These are phyloP conservation scores for Neofusicoccum cordaticola DNA, from an alignment of 2,329 filamentous ascomycete species.

Conservation along the genomic window DNA sequence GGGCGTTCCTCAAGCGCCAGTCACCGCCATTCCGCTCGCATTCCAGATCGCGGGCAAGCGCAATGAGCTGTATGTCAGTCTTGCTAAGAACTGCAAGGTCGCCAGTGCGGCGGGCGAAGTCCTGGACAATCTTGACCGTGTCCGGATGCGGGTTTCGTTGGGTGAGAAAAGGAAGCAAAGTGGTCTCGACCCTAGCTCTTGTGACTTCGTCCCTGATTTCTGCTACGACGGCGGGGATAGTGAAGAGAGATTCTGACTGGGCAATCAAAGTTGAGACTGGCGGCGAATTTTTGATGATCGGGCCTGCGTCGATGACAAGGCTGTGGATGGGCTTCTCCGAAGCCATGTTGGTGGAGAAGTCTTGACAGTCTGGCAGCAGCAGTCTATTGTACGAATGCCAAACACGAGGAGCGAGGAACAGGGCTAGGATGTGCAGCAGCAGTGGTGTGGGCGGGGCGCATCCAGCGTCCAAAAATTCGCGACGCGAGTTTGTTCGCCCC, in stretches of 20 bases:
- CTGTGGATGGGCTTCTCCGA: conserved; percentile 70
- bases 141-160: conserved; percentile 70
- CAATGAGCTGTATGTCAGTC: conserved; percentile 85
- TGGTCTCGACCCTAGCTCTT: conserved; percentile 75
- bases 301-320: conserved; percentile 85
- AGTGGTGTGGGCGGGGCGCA: not conserved
- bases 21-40: conserved; percentile 86
- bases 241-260: conserved; percentile 65
- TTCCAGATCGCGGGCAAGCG: conserved; percentile 91
- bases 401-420: not conserved
- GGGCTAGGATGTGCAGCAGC: not conserved
- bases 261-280: conserved; percentile 76
- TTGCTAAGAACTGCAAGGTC: conserved; percentile 84
- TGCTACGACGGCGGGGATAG: conserved; percentile 77
- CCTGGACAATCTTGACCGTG: conserved; percentile 75
- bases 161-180: conserved; percentile 79
- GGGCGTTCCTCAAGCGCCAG: conserved; percentile 75
- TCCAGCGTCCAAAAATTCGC: not conserved
- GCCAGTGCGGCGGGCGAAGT: conserved; percentile 85
- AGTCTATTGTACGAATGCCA: not conserved
- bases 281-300: conserved; percentile 90
- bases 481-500: not conserved
- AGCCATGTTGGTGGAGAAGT: conserved; percentile 23
- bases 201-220: conserved; percentile 87
- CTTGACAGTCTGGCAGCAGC: not conserved